phyloP scores from a whole-genome alignment of 352 stramenopile genomes.

The Pythium utonaiense region DNA sequence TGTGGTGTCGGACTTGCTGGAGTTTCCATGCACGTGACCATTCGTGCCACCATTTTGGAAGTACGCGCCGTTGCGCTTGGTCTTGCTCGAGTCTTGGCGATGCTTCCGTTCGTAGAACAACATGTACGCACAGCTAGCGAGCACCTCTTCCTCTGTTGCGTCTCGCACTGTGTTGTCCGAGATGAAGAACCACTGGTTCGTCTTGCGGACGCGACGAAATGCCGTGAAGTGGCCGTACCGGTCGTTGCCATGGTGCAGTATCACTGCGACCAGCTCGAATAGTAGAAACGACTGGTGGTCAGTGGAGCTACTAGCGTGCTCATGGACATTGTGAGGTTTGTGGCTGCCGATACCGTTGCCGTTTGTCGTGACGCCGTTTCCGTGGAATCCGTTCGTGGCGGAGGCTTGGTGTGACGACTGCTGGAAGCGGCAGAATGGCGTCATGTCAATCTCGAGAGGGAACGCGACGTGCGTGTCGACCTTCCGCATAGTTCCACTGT shows the following conservation, averaged over 20 bases:
- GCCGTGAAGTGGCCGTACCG: slow-evolving; percentile 83
- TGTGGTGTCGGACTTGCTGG: slow-evolving; percentile 34
- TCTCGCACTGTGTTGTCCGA: slow-evolving; percentile 78
- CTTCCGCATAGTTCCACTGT: slow-evolving; percentile 64
- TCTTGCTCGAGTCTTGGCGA: slow-evolving; percentile 14
- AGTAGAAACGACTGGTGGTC: slow-evolving; percentile 36
- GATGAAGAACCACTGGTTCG: slow-evolving; percentile 80
- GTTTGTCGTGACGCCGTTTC: slow-evolving; percentile 15
- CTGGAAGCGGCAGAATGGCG: slow-evolving; percentile 66
- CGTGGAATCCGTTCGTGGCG: neutral
- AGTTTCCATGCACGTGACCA: slow-evolving; percentile 23
- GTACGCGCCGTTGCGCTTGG: neutral
- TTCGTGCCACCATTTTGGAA: slow-evolving; percentile 1
- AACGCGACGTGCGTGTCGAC: slow-evolving; percentile 79
- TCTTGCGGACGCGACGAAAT: slow-evolving; percentile 53
- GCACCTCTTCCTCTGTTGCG: slow-evolving; percentile 53
- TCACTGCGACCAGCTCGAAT: slow-evolving; percentile 75
- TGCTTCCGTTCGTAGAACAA: slow-evolving; percentile 87
- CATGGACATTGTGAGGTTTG: neutral
- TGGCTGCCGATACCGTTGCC: slow-evolving; percentile 15
- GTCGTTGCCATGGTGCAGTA: slow-evolving; percentile 86
- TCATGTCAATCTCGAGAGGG: slow-evolving; percentile 77
- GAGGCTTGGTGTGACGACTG: slow-evolving; percentile 19
- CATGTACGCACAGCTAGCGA: slow-evolving; percentile 84
- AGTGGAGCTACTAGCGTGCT: slow-evolving; percentile 1